Percentiles rank a stretch among this genome's conserved stretches.
phyloP scores from a whole-genome alignment of 441 rosid species.

The Mallotus japonicus region DNA sequence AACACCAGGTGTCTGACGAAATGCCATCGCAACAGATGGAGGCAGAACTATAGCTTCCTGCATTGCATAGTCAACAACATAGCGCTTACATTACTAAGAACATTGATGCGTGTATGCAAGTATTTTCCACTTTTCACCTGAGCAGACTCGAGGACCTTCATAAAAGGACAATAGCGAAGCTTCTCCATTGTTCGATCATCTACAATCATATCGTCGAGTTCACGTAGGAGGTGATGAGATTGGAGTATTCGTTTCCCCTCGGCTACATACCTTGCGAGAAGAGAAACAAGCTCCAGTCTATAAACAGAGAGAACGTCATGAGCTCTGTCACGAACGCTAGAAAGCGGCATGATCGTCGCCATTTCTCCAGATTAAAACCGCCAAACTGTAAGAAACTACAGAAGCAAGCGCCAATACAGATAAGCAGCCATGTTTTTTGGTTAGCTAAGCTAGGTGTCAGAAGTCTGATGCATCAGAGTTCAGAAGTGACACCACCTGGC shows the following conservation, averaged over 20 bases:
- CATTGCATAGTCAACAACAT: too few relatives aligned
- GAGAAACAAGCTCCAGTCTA: slow-evolving; percentile 71
- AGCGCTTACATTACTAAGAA: too few relatives aligned
- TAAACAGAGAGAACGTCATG: slow-evolving; percentile 63
- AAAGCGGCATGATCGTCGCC: background rate
- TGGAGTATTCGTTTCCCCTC: slow-evolving; percentile 75
- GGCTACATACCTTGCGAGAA: slow-evolving; percentile 75
- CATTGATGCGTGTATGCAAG: too few relatives aligned
- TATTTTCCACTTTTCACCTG: slow-evolving; percentile 36
- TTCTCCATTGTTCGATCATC: slow-evolving; percentile 43
- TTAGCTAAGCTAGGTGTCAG: too few relatives aligned
- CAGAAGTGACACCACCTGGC: too few relatives aligned
- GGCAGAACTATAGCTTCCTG: slow-evolving; percentile 78
- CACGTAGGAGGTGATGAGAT: slow-evolving; percentile 62
- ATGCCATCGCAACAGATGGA: slow-evolving; percentile 68
- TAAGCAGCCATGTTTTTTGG: too few relatives aligned
- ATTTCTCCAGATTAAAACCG: background rate
- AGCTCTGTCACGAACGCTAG: slow-evolving; percentile 62
- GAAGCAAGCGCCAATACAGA: background rate
- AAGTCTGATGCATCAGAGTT: too few relatives aligned
- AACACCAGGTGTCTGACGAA: slow-evolving; percentile 80
- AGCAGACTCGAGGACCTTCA: slow-evolving; percentile 57
- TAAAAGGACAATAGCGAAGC: slow-evolving; percentile 56
- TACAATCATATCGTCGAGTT: slow-evolving; percentile 48
- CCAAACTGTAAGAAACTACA: background rate